Evolutionary conservation across 129 eudicot genomes (phyloP), one percentile per base, ranked within the genome.

Genomic region (Flaveria brownii): DNA sequence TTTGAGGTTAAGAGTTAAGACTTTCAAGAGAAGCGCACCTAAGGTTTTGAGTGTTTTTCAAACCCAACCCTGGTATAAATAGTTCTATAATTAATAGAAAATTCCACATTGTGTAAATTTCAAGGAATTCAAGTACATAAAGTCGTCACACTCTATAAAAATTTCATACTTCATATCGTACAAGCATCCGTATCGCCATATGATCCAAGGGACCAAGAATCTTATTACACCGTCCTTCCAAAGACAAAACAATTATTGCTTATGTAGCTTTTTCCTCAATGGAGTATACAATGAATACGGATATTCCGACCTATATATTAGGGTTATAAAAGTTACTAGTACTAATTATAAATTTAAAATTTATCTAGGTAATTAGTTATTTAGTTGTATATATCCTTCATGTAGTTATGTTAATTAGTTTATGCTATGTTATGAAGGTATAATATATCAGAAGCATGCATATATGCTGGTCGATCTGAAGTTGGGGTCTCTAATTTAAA

Each of bases 21-120:
- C 30, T 25, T 12, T 45, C 33, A 25, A 67, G 52, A 65, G 33
- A 30, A 30, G 36, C 7, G 22, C 36, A 26, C 72, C 9, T 20
- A 14, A 71, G 47, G 46, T 62, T 46, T 79, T 79, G 59, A 62
- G 30, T 9, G 54, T 18, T 22, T 6, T 72, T 6, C 2, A 63
- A 49, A 72, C 17, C 20, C 6, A 11, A 39, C 43, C 12, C 46
- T 39, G 78, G 82, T 71, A 71, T 72, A 79, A 33, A 72, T 71
- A 79, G 55, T 36, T 50, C 42, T 59, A 15, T 47, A 45, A 9
- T 2, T 20, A 6, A 60, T 25, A 9, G 54, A 51, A 11, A 33
- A 70, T 2, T 70, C 63, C 16, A 46, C 7, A 28, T 8, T 47
- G 51, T 0, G 36, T 6, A 78, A 30, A 15, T 45, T 45, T 59